A percentile compares a stretch with the other conserved stretches of the same genome.
Conservation (phyloP, 805 yeast species). For the Saturnispora silvae region DNA sequence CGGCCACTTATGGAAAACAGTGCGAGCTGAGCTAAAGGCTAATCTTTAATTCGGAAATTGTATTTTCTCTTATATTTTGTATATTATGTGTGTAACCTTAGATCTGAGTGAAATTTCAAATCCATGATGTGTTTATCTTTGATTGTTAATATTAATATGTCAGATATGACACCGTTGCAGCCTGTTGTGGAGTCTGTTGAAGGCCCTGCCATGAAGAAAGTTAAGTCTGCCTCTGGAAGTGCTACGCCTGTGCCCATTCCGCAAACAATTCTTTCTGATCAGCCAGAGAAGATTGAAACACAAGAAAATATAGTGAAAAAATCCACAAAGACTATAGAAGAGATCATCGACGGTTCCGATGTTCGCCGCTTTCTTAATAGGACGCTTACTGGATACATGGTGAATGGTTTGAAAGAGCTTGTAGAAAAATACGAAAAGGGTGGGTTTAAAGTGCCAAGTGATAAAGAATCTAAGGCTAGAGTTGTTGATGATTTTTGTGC, state of each 20-base stretch:
- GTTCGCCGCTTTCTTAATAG: conserved; percentile 39
- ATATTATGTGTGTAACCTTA: background rate
- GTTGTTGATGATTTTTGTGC: conserved; percentile 12
- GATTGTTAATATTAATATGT: conserved; percentile 1
- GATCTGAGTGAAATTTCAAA: too few relatives aligned
- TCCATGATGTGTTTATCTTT: background rate
- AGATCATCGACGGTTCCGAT: conserved; percentile 44
- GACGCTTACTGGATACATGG: conserved; percentile 34
- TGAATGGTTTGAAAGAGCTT: conserved; percentile 31
- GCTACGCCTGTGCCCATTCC: conserved; percentile 20
- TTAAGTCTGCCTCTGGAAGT: conserved; percentile 7
- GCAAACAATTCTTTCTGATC: conserved; percentile 9
- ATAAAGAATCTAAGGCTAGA: conserved; percentile 2
- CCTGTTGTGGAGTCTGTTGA: background rate
- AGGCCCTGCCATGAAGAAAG: conserved; percentile 5
- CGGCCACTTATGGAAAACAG: conserved; percentile 26
- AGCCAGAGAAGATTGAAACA: conserved; percentile 1
- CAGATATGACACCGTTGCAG: background rate
- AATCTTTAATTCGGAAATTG: background rate
- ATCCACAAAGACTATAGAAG: conserved; percentile 19
- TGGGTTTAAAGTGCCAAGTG: conserved; percentile 6
- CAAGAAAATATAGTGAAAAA: conserved; percentile 7
- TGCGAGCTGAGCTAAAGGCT: conserved; percentile 18
- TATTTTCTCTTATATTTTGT: background rate
- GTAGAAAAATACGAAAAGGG: conserved; percentile 23